phyloP scores from a whole-genome alignment of 2,329 filamentous ascomycete species.

The Ophiostoma montium region DNA sequence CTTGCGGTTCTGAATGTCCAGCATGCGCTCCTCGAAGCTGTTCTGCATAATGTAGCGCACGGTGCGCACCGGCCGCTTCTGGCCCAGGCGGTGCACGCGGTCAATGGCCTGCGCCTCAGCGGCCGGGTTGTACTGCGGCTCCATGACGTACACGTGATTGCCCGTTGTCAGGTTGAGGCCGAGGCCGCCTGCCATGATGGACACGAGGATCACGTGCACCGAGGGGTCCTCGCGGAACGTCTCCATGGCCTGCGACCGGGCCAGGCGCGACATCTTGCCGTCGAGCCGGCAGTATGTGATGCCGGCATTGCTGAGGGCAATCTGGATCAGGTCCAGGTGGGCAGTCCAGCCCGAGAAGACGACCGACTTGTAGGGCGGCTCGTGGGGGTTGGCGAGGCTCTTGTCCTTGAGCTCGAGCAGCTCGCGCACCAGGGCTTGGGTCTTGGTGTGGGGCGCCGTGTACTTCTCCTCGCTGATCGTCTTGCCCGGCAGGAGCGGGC shows the following conservation, averaged over 20 bases:
- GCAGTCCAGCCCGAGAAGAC: slow-evolving; percentile 95
- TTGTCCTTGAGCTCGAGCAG: slow-evolving; percentile 51
- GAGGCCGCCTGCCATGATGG: slow-evolving; percentile 81
- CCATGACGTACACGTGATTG: slow-evolving; percentile 89
- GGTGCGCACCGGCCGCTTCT: slow-evolving; percentile 77
- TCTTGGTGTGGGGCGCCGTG: slow-evolving; percentile 82
- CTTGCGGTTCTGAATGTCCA: slow-evolving; percentile 83
- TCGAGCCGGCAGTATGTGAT: slow-evolving; percentile 74
- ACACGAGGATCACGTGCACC: slow-evolving; percentile 75
- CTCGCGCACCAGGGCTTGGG: slow-evolving; percentile 63
- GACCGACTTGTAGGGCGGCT: slow-evolving; percentile 78
- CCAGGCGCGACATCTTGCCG: slow-evolving; percentile 67
- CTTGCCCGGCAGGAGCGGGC: slow-evolving; percentile 22
- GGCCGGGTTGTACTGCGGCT: slow-evolving; percentile 93
- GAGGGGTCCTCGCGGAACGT: slow-evolving; percentile 57
- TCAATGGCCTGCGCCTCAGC: slow-evolving; percentile 91
- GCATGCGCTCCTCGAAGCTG: slow-evolving; percentile 91
- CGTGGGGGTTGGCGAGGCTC: slow-evolving; percentile 44
- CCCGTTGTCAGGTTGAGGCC: slow-evolving; percentile 82
- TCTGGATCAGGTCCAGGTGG: slow-evolving; percentile 81
- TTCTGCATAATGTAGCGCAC: slow-evolving; percentile 78
- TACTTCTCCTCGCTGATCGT: slow-evolving; percentile 52
- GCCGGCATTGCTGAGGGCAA: slow-evolving; percentile 53
- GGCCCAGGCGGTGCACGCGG: slow-evolving; percentile 79
- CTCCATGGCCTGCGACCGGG: slow-evolving; percentile 63